Evolutionary conservation across 306 rosid species (phyloP).

Genomic region (Ceratonia siliqua): DNA sequence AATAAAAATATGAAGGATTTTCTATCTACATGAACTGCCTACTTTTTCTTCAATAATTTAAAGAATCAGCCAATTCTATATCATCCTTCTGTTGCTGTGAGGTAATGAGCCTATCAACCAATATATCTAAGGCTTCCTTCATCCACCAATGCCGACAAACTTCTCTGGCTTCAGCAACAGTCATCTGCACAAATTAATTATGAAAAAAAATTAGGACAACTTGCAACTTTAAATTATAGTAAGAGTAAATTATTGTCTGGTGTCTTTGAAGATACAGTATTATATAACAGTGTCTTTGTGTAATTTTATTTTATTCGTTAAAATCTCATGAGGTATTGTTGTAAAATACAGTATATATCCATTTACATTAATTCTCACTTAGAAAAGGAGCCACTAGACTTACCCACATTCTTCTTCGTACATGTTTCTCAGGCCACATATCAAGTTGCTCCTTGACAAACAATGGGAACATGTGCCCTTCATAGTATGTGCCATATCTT

Average conservation of each 20-base stretch:
- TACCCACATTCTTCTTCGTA: constrained; percentile 84
- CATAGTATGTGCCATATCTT: constrained; percentile 77
- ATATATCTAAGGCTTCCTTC: constrained; percentile 91
- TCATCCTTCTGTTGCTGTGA: constrained; percentile 23
- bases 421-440: constrained; percentile 83
- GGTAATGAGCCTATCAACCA: constrained; percentile 63
- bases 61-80: constrained; percentile 33
- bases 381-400: neutral
- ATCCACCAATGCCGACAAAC: constrained; percentile 98
- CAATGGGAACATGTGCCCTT: constrained; percentile 94
- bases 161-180: constrained; percentile 69
- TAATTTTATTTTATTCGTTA: no score
- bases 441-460: constrained; percentile 88
- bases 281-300: no score
- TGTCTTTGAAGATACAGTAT: no score
- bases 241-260: no score
- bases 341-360: no score
- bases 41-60: neutral
- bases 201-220: neutral
- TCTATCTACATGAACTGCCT: constrained; percentile 14
- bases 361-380: neutral
- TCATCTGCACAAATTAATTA: constrained; percentile 52
- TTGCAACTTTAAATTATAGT: neutral
- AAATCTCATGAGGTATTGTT: no score
- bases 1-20: constrained; percentile 6